Percentiles rank a stretch among this genome's conserved stretches.
Conservation (phyloP, 2,329 filamentous ascomycete genomes). For the Fusarium austroafricanum region DNA sequence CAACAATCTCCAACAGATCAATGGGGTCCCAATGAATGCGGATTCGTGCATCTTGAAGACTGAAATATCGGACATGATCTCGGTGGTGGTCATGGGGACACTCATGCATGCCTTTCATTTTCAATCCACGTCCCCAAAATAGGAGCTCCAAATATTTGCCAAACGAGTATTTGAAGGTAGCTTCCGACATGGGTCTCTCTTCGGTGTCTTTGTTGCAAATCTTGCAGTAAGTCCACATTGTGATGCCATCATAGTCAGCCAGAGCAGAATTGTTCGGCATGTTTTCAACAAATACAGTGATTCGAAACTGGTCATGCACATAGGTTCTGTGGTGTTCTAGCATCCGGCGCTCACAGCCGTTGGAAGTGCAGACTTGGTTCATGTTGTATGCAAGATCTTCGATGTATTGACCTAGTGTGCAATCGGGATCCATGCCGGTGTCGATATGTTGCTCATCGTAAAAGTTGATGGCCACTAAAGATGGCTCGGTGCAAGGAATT, state of each 20-base stretch:
- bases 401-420: slow-evolving; percentile 93
- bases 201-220: slow-evolving; percentile 91
- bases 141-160: slow-evolving; percentile 98
- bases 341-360: slow-evolving; percentile 89
- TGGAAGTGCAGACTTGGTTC: slow-evolving; percentile 80
- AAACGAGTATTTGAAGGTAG: slow-evolving; percentile 98
- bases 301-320: slow-evolving; percentile 93
- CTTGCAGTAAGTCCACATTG: slow-evolving; percentile 99
- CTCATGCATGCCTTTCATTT: slow-evolving; percentile 73
- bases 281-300: slow-evolving; percentile 87
- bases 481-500: slow-evolving; percentile 91
- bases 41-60: slow-evolving; percentile 84
- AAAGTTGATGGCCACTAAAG: slow-evolving; percentile 89
- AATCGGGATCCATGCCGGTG: slow-evolving; percentile 81
- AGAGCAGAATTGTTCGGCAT: slow-evolving; percentile 56
- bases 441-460: slow-evolving; percentile 91
- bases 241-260: slow-evolving; percentile 72
- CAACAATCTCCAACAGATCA: slow-evolving; percentile 92
- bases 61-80: slow-evolving; percentile 93
- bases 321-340: slow-evolving; percentile 95
- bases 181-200: slow-evolving; percentile 89
- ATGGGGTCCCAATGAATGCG: slow-evolving; percentile 94
- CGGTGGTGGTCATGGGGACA: slow-evolving; percentile 94
- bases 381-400: slow-evolving; percentile 86
- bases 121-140: slow-evolving; percentile 91